Evolutionary conservation across 2,329 filamentous ascomycete genomes (phyloP).

Genomic region (Apiospora phragmitis): DNA sequence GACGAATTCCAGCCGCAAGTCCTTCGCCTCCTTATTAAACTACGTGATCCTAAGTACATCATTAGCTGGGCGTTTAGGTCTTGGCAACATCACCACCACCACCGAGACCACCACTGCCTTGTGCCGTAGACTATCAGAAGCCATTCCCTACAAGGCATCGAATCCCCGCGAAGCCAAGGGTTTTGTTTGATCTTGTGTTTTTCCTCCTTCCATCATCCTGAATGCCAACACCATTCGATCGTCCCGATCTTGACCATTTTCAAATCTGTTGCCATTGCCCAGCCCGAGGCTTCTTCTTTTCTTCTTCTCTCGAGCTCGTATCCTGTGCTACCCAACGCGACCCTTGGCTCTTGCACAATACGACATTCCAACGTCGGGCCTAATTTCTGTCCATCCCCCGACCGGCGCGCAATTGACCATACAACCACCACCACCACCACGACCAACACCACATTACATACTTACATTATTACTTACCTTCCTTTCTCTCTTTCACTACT

Average conservation of each 20-base stretch:
- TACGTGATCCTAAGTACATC: neutral
- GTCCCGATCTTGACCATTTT: neutral
- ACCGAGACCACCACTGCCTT: neutral
- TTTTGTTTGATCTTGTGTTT: neutral
- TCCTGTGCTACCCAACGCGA: neutral
- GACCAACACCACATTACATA: neutral
- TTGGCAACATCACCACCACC: neutral
- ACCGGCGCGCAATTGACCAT: neutral
- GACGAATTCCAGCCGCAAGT: neutral
- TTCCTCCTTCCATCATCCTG: neutral
- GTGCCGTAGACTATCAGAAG: neutral
- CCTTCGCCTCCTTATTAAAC: neutral
- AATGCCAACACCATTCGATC: neutral
- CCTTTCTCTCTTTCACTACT: neutral
- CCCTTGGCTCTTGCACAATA: neutral
- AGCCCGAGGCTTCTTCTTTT: neutral
- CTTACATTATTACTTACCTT: neutral
- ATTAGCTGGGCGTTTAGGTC: neutral
- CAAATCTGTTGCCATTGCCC: neutral
- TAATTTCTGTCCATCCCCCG: neutral
- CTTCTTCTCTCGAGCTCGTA: neutral
- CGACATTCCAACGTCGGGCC: neutral
- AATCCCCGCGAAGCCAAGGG: neutral
- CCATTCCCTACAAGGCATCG: neutral
- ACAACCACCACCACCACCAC: neutral